Evolutionary conservation across 345 rosid species (phyloP), one percentile per base, ranked within the genome.

Genomic region (Zanthoxylum bungeanum): DNA sequence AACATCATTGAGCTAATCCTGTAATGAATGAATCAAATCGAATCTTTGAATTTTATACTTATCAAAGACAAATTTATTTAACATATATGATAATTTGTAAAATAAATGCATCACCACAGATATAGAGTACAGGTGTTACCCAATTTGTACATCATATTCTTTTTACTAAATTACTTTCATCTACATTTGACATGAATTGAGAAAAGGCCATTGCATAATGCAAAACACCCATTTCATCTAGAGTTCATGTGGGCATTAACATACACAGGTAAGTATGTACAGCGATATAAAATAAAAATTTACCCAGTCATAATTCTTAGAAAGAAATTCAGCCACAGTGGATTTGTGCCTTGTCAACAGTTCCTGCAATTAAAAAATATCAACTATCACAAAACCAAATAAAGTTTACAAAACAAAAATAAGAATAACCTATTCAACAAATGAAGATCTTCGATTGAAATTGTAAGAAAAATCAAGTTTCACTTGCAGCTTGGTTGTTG

Each of bases 311-410:
- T 96, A 92, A 78, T 93, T 93, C 79, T 83, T 89, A 14, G 89
- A 83, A 55, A 96, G 97, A 80, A 96, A 96, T 65, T 91, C 98
- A 39, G 98, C 95, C 27, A 96, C 98, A 8, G 99, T 96, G 73
- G 99, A 91, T 81, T 96, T 96, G 77, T 96, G 98, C 86, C 99
- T 89, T 44, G 97, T 91, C 80, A 96, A 50, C n/a, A 96, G 85
- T 76, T 96, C 99, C 99, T 96, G 85, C 66, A 78, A 74, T 63
- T 17, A 56, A 56, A 16, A 17, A 11, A 27, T 56, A n/a, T 10
- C n/a, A 14, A 58, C 37, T 2, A 11, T 19, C 37, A 58, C 9
- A 33, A 58, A 28, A 5, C 60, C 3, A 4, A 56, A 56, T 6
- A 28, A 28, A 28, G 1, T 24, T 31, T 28, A 28, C 17, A 56